Evolutionary conservation across 2,329 filamentous ascomycete species (phyloP), one percentile per base, ranked within the genome.

Genomic region (Sarocladium oryzae): DNA sequence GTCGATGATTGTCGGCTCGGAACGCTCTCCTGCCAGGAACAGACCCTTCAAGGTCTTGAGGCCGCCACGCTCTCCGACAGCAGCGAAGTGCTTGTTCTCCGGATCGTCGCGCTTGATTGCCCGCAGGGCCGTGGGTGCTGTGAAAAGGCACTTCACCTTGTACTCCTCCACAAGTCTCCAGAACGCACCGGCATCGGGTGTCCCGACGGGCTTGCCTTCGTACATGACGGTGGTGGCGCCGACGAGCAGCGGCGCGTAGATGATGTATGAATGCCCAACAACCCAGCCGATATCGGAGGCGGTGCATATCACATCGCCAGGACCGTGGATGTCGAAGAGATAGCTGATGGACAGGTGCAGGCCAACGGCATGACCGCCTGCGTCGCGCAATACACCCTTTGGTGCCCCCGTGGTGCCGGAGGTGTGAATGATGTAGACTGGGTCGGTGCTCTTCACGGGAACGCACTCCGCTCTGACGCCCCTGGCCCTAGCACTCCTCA

Each of bases 191-290:
- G 89, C 87, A 59, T 96, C 84, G 0, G 91, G 91, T 0, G 90
- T 96, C 4, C 90, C 90, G 11, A 96, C 76, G 0, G 91, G 91
- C 58, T 96, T 96, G n/a, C 91, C 92, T 69, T 96, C 91, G 65
- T 90, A 96, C 0, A 96, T 74, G 1, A 96, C 81, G 0, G 89
- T 95, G 1, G 90, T 85, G 2, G 91, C 90, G 4, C 91, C 91
- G 1, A 86, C 82, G 2, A 96, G 78, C 5, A 97, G 78, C 11
- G 91, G 91, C 3, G 82, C 91, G 62, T 96, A 96, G 11, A 96
- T 74, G 56, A 96, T 96, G 64, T 93, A 96, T 5, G 83, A 86
- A 63, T 90, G 68, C 15, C 68, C 68, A 9, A 70, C 68, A 5
- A 72, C 89, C 92, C 91, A 96, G 28, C 91, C 92, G 52, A 96